phyloP scores from a whole-genome alignment of 371 early-diverging fungal species.

The Haplosporangium sp. region DNA sequence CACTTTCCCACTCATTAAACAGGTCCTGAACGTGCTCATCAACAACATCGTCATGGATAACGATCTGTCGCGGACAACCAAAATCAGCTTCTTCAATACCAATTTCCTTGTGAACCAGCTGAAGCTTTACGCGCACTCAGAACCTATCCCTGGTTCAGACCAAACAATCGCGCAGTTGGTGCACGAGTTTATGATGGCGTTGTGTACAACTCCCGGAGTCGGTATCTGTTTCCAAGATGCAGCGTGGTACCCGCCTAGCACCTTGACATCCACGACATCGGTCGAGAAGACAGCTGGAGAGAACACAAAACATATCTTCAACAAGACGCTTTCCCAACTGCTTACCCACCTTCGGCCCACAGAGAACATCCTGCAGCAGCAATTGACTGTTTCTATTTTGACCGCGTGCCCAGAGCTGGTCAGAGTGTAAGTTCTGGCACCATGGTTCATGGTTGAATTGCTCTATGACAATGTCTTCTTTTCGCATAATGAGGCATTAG shows the following conservation, averaged over 20 bases:
- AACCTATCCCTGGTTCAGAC: constrained; percentile 56
- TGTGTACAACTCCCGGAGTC: constrained; percentile 79
- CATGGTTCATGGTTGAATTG: not conserved
- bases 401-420: constrained; percentile 83
- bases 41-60: constrained; percentile 75
- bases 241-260: constrained; percentile 79
- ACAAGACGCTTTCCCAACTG: constrained; percentile 72
- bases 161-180: constrained; percentile 71
- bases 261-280: constrained; percentile 22
- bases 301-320: constrained; percentile 58
- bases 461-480: not conserved
- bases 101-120: constrained; percentile 73
- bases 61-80: constrained; percentile 63
- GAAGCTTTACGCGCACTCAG: constrained; percentile 67
- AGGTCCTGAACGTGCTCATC: constrained; percentile 66
- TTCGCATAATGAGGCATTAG: not conserved
- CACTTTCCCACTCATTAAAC: constrained; percentile 69
- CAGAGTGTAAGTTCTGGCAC: constrained; percentile 65
- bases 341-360: constrained; percentile 70
- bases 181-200: constrained; percentile 77
- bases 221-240: constrained; percentile 81
- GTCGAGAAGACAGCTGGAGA: constrained; percentile 50
- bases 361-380: constrained; percentile 76
- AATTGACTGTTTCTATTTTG: constrained; percentile 72
- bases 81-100: constrained; percentile 74